Evolutionary conservation across 768 basidiomycete species (phyloP), one percentile per base, ranked within the genome.

Genomic region (Lentinula detonsa): DNA sequence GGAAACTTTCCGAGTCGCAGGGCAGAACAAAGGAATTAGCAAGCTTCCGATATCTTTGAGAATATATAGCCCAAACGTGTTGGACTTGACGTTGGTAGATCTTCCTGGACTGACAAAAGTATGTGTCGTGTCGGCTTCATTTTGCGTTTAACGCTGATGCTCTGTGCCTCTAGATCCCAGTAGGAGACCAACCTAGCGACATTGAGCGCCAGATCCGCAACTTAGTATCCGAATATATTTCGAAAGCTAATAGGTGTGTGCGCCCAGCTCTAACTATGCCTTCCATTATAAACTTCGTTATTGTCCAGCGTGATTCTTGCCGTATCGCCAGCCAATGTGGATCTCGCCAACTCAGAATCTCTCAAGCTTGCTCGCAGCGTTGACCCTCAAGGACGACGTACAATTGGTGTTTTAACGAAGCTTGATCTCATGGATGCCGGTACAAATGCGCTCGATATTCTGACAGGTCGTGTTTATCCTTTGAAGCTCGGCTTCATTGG

Each of bases 391-490:
- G 95, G 96, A 10, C 86, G 97, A 34, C 86, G 97, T 34, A 99
- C 97, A 11, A 93, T 98, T 60, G 97, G 97, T 55, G 91, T 99
- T 18, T 80, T 99, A 55, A 96, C 96, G 13, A 99, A 99, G 74
- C 85, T 98, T 37, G 97, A 99, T 75, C 82, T 99, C 50, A 99
- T 99, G 97, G 97, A 98, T 68, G 95, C 95, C 5, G 97, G 97
- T 33, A 99, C 97, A 39, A 98, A 99, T 72, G 97, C 97, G 21
- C 77, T 95, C 39, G 96, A 99, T 73, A 88, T 98, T 65, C 83
- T 98, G 40, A 98, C 93, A 0, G 97, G 97, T 43, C 90, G 96
- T 62, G 91, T 98, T 48, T 99, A 99, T 74, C 97, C 97, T 35
- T 85, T 99, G 64, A 98, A 98, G 73, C 83, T 99, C 10, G 97